A percentile compares a stretch with the other conserved stretches of the same genome.
These are phyloP conservation scores for Fusarium sp. DNA, from an alignment of 2,329 filamentous ascomycete genomes.

Conservation along the genomic window DNA sequence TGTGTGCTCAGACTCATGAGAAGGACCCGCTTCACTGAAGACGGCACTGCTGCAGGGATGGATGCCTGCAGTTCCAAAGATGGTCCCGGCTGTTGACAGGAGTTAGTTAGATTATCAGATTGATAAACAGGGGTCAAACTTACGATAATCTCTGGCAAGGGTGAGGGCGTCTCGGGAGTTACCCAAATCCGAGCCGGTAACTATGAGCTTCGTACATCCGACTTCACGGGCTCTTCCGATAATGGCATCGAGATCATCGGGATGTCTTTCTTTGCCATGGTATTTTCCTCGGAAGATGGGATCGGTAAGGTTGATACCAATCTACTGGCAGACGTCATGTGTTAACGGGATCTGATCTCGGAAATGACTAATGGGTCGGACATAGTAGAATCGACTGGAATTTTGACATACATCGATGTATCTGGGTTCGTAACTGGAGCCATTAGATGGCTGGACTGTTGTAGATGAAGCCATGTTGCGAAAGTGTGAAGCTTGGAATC, in stretches of 20 bases:
- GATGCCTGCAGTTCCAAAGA: slow-evolving; percentile 92
- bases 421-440: slow-evolving; percentile 55
- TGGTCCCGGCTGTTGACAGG: slow-evolving; percentile 71
- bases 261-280: slow-evolving; percentile 80
- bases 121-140: slow-evolving; percentile 47
- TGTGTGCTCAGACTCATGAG: slow-evolving; percentile 60
- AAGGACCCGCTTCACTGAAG: slow-evolving; percentile 70
- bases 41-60: slow-evolving; percentile 89
- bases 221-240: slow-evolving; percentile 80
- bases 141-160: slow-evolving; percentile 80
- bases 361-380: slow-evolving; percentile 13
- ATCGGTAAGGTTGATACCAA: slow-evolving; percentile 96
- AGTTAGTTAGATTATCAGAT: slow-evolving; percentile 9
- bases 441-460: slow-evolving; percentile 27
- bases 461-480: slow-evolving; percentile 47
- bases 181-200: slow-evolving; percentile 88
- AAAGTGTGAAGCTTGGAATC: slow-evolving; percentile 18
- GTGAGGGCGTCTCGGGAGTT: slow-evolving; percentile 81
- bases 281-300: slow-evolving; percentile 88
- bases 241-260: slow-evolving; percentile 79
- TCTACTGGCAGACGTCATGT: slow-evolving; percentile 56
- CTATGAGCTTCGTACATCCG: slow-evolving; percentile 89
- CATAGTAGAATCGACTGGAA: not conserved
- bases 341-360: slow-evolving; percentile 30
- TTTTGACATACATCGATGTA: slow-evolving; percentile 69